Base-by-base conservation (phyloP, 2,329 filamentous ascomycete genomes). In the Pezizomycotina sp. region DNA sequence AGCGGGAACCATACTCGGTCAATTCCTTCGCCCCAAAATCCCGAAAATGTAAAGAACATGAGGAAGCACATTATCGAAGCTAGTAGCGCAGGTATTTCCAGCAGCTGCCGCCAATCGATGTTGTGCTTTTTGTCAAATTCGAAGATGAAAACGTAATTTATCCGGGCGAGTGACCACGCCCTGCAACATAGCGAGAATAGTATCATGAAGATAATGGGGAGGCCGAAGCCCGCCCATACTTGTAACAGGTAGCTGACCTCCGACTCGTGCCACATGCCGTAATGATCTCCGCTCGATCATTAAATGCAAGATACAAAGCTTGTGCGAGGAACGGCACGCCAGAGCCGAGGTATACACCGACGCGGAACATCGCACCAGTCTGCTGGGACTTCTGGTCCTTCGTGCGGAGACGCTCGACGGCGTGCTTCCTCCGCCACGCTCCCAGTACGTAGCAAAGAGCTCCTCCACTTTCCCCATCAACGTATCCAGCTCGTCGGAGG, bases 141-240 rank as follows among this genome's bases (percentile, higher is more conserved):
- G 53, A 98, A 98, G 49, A 95, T 82, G 56, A 93, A 93, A 35
- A 77, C 71, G 55, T 95, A 95, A 55, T 98, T 98, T 58, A 98
- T 80, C 58, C 86, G 91, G 55, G 76, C 74, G 33, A 62, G 63
- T 4, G 73, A 71, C 82, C 86, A 98, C 10, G 92, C 60, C 37
- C 74, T 73, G 55, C 84, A 92, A 52, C 83, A 75, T 22, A 92
- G 52, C 52, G 78, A 82, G 53, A 95, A 95, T n/a, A 91, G 60
- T 6, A 77, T 61, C 52, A 91, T 76, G 13, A 95, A 63, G 27
- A 82, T 66, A 4, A 91, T 65, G 57, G 81, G 74, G 18, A 95
- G 63, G 50, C 92, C 91, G 56, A 91, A 93, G 1, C 89, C 89
- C 7, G 66, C 89, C 54, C 98, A 98, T 10, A 98, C 45, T 34